Percentiles rank a stretch among this genome's conserved stretches.
phyloP scores from a whole-genome alignment of 148 eudicot genomes.

The Vaccinium macrocarpon region DNA sequence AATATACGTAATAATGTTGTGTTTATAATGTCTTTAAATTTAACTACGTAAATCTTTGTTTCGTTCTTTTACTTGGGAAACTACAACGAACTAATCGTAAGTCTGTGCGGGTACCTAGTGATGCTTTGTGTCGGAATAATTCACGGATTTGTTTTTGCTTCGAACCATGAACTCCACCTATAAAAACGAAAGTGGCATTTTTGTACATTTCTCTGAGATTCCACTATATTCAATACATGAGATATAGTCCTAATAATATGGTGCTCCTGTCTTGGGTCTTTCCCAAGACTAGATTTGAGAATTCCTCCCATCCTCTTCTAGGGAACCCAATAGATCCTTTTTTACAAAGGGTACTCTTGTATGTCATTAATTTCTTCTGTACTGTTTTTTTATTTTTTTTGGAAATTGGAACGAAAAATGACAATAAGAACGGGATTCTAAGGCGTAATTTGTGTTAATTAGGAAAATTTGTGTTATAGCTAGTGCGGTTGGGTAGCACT shows the following conservation, averaged over 20 bases:
- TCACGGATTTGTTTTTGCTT: neutral
- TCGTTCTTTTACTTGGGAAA: neutral
- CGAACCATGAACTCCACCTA: neutral
- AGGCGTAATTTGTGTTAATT: too few species aligned
- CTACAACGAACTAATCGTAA: neutral
- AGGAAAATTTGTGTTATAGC: too few species aligned
- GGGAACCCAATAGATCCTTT: neutral
- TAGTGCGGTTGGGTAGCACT: too few species aligned
- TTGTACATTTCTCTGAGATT: neutral
- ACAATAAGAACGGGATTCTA: too few species aligned
- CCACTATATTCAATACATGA: neutral
- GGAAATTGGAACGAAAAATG: neutral
- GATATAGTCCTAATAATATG: neutral
- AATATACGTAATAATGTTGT: neutral
- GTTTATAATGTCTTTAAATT: neutral
- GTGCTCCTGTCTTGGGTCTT: constrained; percentile 6
- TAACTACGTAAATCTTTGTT: neutral
- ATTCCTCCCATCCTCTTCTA: neutral
- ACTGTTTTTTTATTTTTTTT: neutral
- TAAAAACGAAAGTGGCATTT: neutral
- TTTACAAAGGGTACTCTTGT: neutral
- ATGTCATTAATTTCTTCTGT: neutral
- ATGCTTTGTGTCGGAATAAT: neutral
- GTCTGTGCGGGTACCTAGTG: neutral
- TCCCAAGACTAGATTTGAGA: neutral